phyloP scores from a whole-genome alignment of 2,329 filamentous ascomycete species.

The Trichoderma sp. region DNA sequence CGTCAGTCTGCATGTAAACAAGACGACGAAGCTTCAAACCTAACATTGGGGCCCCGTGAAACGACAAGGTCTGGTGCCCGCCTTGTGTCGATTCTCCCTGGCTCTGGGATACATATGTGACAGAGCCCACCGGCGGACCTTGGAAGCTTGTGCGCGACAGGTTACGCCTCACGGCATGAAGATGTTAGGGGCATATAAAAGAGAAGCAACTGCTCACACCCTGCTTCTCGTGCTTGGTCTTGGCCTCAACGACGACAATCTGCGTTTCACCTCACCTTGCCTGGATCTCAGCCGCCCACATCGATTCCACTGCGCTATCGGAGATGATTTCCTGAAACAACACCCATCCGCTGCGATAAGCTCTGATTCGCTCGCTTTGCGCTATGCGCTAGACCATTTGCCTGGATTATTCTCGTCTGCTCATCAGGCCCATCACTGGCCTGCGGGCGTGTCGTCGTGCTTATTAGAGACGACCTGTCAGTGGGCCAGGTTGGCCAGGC shows the following conservation, averaged over 20 bases:
- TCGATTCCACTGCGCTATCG: constrained; percentile 23
- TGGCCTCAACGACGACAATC: not conserved
- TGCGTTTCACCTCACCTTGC: constrained; percentile 27
- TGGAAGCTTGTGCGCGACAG: not conserved
- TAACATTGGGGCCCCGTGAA: constrained; percentile 16
- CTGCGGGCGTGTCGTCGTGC: constrained; percentile 25
- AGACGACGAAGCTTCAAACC: constrained; percentile 7
- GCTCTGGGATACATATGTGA: too few relatives aligned
- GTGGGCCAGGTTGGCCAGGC: constrained; percentile 15
- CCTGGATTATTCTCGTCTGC: constrained; percentile 4
- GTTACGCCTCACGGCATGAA: not conserved
- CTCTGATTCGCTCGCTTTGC: constrained; percentile 14
- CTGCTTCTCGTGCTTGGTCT: not conserved
- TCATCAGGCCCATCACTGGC: constrained; percentile 23
- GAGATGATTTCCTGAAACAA: constrained; percentile 30
- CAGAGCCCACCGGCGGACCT: too few relatives aligned
- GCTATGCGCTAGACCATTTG: constrained; percentile 1
- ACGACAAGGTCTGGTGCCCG: constrained; percentile 8
- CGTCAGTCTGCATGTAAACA: constrained; percentile 21
- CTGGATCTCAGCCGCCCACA: constrained; percentile 28
- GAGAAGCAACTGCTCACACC: too few relatives aligned
- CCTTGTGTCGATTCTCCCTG: not conserved
- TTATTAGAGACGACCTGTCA: constrained; percentile 16
- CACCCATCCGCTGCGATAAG: constrained; percentile 10
- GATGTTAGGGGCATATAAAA: not conserved